These are phyloP conservation scores for Martensiomyces pterosporus DNA, from an alignment of 192 early-diverging fungal genomes.

Conservation along the genomic window DNA sequence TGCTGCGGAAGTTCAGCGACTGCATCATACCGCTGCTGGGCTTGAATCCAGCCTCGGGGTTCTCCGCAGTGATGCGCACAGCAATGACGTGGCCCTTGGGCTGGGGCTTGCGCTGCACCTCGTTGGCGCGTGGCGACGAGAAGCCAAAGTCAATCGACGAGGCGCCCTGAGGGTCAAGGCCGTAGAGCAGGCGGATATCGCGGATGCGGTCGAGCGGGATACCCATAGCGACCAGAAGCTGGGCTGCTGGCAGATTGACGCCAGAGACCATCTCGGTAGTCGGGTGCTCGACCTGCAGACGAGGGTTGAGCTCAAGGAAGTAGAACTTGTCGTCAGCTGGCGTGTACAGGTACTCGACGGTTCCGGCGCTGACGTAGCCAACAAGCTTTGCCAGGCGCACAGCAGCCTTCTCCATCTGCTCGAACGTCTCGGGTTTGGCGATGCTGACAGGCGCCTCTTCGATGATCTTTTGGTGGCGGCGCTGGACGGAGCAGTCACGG, in stretches of 20 bases:
- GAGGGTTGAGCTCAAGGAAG: slow-evolving; percentile 96
- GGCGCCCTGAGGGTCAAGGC: slow-evolving; percentile 78
- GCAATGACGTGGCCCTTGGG: slow-evolving; percentile 98
- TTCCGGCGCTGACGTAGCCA: slow-evolving; percentile 93
- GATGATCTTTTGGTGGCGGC: slow-evolving; percentile 98
- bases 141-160: slow-evolving; percentile 96
- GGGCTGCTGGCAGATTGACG: slow-evolving; percentile 96
- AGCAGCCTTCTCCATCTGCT: slow-evolving; percentile 95
- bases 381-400: slow-evolving; percentile 90
- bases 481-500: slow-evolving; percentile 96
- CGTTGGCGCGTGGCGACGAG: slow-evolving; percentile 61
- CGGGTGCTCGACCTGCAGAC: slow-evolving; percentile 98
- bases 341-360: slow-evolving; percentile 95
- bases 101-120: slow-evolving; percentile 86
- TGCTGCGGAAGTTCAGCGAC: slow-evolving; percentile 94
- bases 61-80: slow-evolving; percentile 97
- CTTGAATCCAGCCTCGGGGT: slow-evolving; percentile 99
- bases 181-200: slow-evolving; percentile 95
- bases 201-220: slow-evolving; percentile 92
- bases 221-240: slow-evolving; percentile 99
- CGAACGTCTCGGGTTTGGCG: slow-evolving; percentile 71
- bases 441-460: slow-evolving; percentile 96
- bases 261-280: slow-evolving; percentile 99
- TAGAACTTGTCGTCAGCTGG: slow-evolving; percentile 82
- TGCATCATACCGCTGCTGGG: slow-evolving; percentile 94